Conservation (phyloP, 495 filamentous ascomycete species). For the Aspergillus haitiensis region DNA sequence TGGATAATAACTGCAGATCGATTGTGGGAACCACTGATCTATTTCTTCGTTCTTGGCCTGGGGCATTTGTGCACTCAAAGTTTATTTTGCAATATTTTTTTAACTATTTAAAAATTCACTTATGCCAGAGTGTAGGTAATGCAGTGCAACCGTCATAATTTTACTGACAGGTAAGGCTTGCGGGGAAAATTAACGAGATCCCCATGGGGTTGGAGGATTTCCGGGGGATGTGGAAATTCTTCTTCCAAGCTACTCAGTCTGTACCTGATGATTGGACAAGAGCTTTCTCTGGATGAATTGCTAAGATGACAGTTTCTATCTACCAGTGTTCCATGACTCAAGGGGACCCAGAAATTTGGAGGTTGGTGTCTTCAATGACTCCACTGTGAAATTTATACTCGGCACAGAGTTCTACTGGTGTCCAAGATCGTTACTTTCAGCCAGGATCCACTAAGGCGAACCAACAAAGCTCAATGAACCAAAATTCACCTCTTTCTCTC, state of each 20-base stretch:
- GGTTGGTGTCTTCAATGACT: background rate
- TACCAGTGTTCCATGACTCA: background rate
- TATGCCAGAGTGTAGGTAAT: too few species aligned
- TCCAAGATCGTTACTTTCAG: too few species aligned
- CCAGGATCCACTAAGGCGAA: too few species aligned
- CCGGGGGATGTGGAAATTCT: constrained; percentile 4
- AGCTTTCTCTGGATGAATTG: background rate
- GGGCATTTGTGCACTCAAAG: background rate
- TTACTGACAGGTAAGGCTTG: background rate
- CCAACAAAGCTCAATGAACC: too few species aligned
- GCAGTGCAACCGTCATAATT: too few species aligned
- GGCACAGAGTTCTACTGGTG: too few species aligned
- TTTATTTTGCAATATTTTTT: too few species aligned
- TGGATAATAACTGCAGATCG: background rate
- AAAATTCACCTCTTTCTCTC: too few species aligned
- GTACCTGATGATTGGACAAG: background rate
- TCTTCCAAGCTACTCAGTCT: background rate
- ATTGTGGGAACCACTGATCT: background rate
- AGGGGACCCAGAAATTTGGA: background rate
- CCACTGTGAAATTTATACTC: too few species aligned
- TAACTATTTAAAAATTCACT: too few species aligned
- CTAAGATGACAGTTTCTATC: background rate
- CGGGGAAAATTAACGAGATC: constrained; percentile 7
- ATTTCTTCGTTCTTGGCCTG: background rate
- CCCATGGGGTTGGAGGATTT: constrained; percentile 17